These are phyloP conservation scores for Diaporthe sp. DNA, from an alignment of 2,329 filamentous ascomycete genomes.

Conservation along the genomic window DNA sequence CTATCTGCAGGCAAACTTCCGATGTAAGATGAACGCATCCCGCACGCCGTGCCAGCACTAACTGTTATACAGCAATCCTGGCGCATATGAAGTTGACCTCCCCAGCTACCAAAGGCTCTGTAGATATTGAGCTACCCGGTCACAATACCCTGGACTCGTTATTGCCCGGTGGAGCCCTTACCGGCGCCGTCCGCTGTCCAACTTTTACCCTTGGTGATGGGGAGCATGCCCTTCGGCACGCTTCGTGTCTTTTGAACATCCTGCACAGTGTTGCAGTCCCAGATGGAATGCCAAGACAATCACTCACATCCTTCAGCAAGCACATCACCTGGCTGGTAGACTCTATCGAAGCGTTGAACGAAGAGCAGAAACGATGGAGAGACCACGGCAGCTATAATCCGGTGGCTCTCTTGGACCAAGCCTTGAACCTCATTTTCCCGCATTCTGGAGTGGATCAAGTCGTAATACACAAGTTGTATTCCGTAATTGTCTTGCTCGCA, in stretches of 20 bases:
- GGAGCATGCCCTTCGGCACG: constrained; percentile 63
- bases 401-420: constrained; percentile 53
- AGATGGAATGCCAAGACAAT: constrained; percentile 50
- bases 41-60: constrained; percentile 45
- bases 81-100: constrained; percentile 38
- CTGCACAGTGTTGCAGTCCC: constrained; percentile 57
- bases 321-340: constrained; percentile 66
- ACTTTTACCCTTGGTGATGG: constrained; percentile 57
- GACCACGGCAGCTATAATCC: constrained; percentile 49
- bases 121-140: constrained; percentile 56
- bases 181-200: constrained; percentile 48
- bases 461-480: constrained; percentile 48
- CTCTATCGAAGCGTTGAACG: constrained; percentile 58
- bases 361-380: constrained; percentile 56
- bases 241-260: constrained; percentile 59
- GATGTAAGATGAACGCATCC: constrained; percentile 55
- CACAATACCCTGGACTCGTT: constrained; percentile 50
- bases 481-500: constrained; percentile 46
- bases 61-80: constrained; percentile 44
- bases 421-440: constrained; percentile 47
- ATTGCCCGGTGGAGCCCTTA: constrained; percentile 45
- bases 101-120: not conserved
- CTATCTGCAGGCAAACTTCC: constrained; percentile 65
- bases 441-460: constrained; percentile 39
- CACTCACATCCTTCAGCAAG: constrained; percentile 54